Base-by-base conservation (phyloP, 805 yeast genomes). In the Maudiozyma serrabonitensis region DNA sequence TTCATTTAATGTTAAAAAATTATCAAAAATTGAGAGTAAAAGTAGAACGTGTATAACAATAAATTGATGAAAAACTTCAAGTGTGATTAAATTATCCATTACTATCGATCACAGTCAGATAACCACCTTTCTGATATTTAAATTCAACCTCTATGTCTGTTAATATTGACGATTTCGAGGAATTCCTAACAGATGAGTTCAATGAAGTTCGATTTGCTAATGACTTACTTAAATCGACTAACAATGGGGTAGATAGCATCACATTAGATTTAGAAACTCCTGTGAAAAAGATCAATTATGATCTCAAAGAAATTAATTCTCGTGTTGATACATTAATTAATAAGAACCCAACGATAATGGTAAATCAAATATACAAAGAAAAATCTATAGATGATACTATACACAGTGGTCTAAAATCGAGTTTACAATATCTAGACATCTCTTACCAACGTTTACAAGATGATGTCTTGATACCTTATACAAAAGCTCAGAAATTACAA, bases 391-490 rank as follows among this genome's bases (percentile, higher is more conserved):
- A 55, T 26, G 46, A 45, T 16, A 45, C 48, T 9, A 46, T 58
- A 25, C 47, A 46, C n/a, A 48, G 45, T 25, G 54, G 58, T 4
- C 50, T 64, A 40, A 49, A 46, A 16, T 52, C 64, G 8, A 58
- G 61, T 42, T 46, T 64, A n/a, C 57, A 59, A 18, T 65, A 58
- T 50, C 41, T 65, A 26, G 53, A 60, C 26, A 52, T 64, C 45
- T 64, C 68, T 1, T 63, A 63, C 42, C 55, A 59, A n/a, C 60
- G 68, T 48, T 50, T 65, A 19, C 55, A 62, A 18, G 53, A 54
- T 15, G 66, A 65, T 31, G 55, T 65, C 2, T 35, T 65, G 39
- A 49, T 51, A 32, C 67, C 68, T 35, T 63, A 60, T 46, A 63
- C 60, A 47, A 54, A 52, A 26, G 61, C 66, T 4, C 59, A 58